These are phyloP conservation scores for Rhodomyrtus psidioides DNA, from an alignment of 441 rosid species.

Conservation along the genomic window DNA sequence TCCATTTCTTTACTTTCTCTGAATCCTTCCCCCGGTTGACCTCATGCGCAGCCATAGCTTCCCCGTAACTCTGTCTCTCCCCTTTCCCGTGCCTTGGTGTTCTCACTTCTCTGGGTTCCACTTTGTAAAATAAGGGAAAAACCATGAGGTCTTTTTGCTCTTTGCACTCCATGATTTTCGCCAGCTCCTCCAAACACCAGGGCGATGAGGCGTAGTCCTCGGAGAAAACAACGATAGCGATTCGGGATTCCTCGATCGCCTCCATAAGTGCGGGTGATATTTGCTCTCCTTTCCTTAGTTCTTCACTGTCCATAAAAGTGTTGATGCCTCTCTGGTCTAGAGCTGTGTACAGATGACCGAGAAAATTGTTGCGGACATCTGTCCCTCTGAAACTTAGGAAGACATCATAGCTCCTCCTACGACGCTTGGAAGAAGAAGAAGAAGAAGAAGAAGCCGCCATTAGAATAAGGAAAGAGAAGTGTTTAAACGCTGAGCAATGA, in stretches of 20 bases:
- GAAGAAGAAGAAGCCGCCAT: background rate
- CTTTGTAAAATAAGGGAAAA: no score
- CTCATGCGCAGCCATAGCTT: background rate
- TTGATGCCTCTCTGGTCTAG: background rate
- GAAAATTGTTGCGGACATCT: accelerated
- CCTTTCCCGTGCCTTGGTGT: no score
- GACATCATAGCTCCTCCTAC: accelerated
- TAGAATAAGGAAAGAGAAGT: background rate
- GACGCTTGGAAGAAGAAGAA: background rate
- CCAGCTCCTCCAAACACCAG: no score
- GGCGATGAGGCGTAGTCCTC: no score
- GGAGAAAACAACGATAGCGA: no score
- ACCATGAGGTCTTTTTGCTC: no score
- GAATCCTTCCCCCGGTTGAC: background rate
- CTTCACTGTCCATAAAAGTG: background rate
- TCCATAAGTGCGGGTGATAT: no score
- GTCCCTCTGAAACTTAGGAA: background rate
- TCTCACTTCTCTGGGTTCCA: no score
- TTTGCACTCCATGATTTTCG: no score
- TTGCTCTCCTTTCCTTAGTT: background rate
- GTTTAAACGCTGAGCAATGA: background rate
- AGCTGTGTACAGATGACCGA: background rate
- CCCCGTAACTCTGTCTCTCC: background rate
- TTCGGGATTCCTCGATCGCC: no score
- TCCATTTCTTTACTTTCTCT: background rate